A percentile compares a stretch with the other conserved stretches of the same genome.
Evolutionary conservation across 495 filamentous ascomycete species (phyloP).

Genomic region (Astrothelium subdiscretum): DNA sequence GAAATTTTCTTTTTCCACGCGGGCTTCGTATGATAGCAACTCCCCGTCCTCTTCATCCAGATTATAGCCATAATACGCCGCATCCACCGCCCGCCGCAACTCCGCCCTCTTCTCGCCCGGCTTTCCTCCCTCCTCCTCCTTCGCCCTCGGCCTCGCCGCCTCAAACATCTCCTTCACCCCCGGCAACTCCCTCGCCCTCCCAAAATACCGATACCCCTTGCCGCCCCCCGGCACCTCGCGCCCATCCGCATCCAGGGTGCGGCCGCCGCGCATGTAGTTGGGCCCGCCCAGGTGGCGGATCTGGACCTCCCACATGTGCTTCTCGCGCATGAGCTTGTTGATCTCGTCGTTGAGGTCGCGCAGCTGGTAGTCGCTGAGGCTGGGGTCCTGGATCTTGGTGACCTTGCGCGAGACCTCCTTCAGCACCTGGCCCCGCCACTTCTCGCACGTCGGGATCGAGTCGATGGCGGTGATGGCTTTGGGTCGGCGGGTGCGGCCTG

Average conservation of each 20-base stretch:
- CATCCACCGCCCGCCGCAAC: slow-evolving; percentile 75
- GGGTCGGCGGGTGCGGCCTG: slow-evolving; percentile 77
- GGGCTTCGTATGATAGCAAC: slow-evolving; percentile 67
- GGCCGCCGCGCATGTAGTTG: slow-evolving; percentile 91
- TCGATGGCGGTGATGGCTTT: slow-evolving; percentile 78
- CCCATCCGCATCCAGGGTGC: slow-evolving; percentile 85
- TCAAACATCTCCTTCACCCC: slow-evolving; percentile 98
- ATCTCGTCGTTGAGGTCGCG: slow-evolving; percentile 98
- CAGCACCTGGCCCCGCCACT: slow-evolving; percentile 95
- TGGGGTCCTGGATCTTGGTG: slow-evolving; percentile 80
- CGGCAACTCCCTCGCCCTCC: slow-evolving; percentile 77
- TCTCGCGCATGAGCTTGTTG: slow-evolving; percentile 97
- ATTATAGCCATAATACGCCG: slow-evolving; percentile 91
- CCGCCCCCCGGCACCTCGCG: slow-evolving; percentile 81
- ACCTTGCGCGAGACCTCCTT: slow-evolving; percentile 97
- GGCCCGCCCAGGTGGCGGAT: slow-evolving; percentile 89
- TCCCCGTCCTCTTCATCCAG: slow-evolving; percentile 86
- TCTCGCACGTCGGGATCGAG: slow-evolving; percentile 79
- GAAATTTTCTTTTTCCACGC: slow-evolving; percentile 72
- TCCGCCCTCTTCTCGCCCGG: slow-evolving; percentile 53
- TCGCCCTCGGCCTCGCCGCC: slow-evolving; percentile 49
- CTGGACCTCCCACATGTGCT: slow-evolving; percentile 96
- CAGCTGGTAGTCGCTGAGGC: slow-evolving; percentile 89
- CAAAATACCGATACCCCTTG: slow-evolving; percentile 88
- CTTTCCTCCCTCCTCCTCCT: slow-evolving; percentile 39